Conservation (phyloP, 495 filamentous ascomycete species). For the Penicillium canariense region DNA sequence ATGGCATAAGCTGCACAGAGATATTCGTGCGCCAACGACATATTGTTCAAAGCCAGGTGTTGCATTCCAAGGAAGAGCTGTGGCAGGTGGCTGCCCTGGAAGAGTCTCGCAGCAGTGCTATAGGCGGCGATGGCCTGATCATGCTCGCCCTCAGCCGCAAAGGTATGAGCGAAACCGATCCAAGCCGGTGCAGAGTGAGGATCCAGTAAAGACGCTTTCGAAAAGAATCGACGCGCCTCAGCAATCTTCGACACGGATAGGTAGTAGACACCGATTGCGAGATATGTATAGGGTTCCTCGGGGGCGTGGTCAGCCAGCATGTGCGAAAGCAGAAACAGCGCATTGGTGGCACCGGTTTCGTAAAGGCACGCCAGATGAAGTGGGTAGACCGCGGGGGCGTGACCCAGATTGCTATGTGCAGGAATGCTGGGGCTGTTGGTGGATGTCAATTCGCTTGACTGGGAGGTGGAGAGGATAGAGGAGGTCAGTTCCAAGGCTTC, state of each 20-base stretch:
- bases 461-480: conserved; percentile 63
- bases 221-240: conserved; percentile 92
- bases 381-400: conserved; percentile 86
- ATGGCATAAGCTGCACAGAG: conserved; percentile 79
- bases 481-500: conserved; percentile 82
- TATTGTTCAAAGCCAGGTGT: conserved; percentile 91
- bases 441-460: conserved; percentile 28
- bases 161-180: conserved; percentile 99
- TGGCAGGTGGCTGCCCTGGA: conserved; percentile 94
- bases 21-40: conserved; percentile 94
- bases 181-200: conserved; percentile 96
- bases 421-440: conserved; percentile 19
- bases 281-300: conserved; percentile 84
- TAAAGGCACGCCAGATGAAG: conserved; percentile 90
- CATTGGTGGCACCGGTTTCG: conserved; percentile 81
- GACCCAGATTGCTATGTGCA: conserved; percentile 62
- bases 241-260: conserved; percentile 83
- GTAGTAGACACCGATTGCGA: conserved; percentile 95
- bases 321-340: conserved; percentile 90
- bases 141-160: conserved; percentile 99
- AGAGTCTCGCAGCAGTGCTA: conserved; percentile 89
- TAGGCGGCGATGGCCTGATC: conserved; percentile 98
- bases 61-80: conserved; percentile 99
- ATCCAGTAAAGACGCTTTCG: conserved; percentile 94
- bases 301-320: conserved; percentile 91